Base-by-base conservation (phyloP, 768 basidiomycete species). In the Leccinellum luteum region DNA sequence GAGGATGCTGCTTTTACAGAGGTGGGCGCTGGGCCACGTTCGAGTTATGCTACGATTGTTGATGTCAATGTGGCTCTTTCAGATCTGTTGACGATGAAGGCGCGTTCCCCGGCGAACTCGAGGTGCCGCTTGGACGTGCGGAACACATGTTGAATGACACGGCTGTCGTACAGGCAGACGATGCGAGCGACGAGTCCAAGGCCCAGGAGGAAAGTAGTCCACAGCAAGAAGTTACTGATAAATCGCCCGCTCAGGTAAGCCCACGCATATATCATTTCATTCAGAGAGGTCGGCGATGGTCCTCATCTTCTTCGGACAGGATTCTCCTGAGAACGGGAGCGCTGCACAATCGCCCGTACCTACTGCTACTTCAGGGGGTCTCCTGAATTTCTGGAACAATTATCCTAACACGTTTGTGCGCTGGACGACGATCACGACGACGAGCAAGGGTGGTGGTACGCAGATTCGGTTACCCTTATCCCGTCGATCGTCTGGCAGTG, bases 1-100 rank as follows among this genome's bases (percentile, higher is more conserved):
- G 53, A 85, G 81, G 74, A 84, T 88, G 84, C 72, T 81, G 30
- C 74, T 89, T 23, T 79, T 92, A 54, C 83, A 85, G 45, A 80
- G 89, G 90, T 90, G 76, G 47, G 64, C 49, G 30, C 12, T 2
- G 23, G 19, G 4, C 41, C 43, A 9, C 31, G 30, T 53, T 47
- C 14, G 19, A 35, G 6, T 58, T 58, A n/a, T n/a, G 45, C 44
- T 56, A 57, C 7, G 13, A 27, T n/a, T 19, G 4, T 48, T 31
- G n/a, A 23, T 51, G 31, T 25, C 51, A 44, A 59, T 32, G 43
- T 48, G 38, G 17, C n/a, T 25, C 32, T 4, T 12, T 52, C 56
- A 86, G 85, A 69, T 78, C 79, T 54, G 75, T 78, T 64, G 81
- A 78, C 58, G 86, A 85, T 56, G 73, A 76, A 57, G 86, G 85